A percentile compares a stretch with the other conserved stretches of the same genome.
Conservation (phyloP, 2,329 filamentous ascomycete genomes). For the Arthrobotrys sinensis region DNA sequence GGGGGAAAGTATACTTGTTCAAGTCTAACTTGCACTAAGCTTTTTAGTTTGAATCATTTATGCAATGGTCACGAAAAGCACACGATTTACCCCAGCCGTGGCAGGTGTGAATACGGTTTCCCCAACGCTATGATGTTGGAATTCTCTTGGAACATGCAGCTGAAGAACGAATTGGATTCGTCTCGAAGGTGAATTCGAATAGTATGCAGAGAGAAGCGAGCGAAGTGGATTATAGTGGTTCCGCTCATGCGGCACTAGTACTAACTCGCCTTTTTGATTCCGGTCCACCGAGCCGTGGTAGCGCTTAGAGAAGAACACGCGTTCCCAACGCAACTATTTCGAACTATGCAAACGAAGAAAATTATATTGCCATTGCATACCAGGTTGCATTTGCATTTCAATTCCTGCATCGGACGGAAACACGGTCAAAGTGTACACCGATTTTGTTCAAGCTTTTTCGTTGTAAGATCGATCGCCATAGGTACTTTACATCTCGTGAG, state of each 20-base stretch:
- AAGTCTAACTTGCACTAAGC: conserved; percentile 11
- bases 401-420: conserved; percentile 28
- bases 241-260: conserved; percentile 51
- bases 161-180: conserved; percentile 16
- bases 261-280: conserved; percentile 38
- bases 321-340: conserved; percentile 46
- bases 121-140: conserved; percentile 26
- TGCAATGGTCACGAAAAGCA: conserved; percentile 16
- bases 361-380: conserved; percentile 21
- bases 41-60: conserved; percentile 23
- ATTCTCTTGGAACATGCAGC: conserved; percentile 14
- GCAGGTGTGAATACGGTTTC: conserved; percentile 7
- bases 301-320: conserved; percentile 33
- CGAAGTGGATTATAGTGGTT: conserved; percentile 47
- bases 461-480: conserved; percentile 1
- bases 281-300: conserved; percentile 53
- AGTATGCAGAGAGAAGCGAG: conserved; percentile 14
- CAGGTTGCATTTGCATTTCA: conserved; percentile 35
- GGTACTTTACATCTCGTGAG: conserved; percentile 1
- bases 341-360: conserved; percentile 16
- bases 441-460: conserved; percentile 13
- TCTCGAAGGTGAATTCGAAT: conserved; percentile 10
- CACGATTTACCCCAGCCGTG: conserved; percentile 27
- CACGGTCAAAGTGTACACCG: conserved; percentile 17
- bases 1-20: conserved; percentile 26